Conservation (phyloP, 2,329 filamentous ascomycete species). For the Talaromyces islandicus region DNA sequence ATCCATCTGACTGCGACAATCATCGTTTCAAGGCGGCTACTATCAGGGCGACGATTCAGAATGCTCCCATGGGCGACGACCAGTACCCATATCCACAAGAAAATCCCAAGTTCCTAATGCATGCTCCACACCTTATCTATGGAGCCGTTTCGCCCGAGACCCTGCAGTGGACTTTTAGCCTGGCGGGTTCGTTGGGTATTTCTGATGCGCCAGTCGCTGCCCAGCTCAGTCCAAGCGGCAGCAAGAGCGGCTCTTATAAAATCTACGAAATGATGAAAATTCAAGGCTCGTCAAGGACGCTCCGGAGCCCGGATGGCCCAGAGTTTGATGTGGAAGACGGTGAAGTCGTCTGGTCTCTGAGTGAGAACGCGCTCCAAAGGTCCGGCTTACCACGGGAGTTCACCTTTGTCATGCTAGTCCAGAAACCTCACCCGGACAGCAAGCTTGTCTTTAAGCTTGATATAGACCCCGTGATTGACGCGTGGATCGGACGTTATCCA, state of each 20-base stretch:
- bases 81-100: slow-evolving; percentile 12
- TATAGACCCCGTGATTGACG: slow-evolving; percentile 37
- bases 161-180: slow-evolving; percentile 44
- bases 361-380: slow-evolving; percentile 44
- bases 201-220: slow-evolving; percentile 40
- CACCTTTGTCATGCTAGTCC: slow-evolving; percentile 46
- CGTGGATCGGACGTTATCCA: slow-evolving; percentile 38
- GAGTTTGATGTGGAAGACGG: slow-evolving; percentile 38
- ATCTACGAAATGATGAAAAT: slow-evolving; percentile 47
- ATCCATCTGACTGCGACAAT: slow-evolving; percentile 35
- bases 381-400: slow-evolving; percentile 47
- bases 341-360: slow-evolving; percentile 46
- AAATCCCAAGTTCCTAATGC: slow-evolving; percentile 42
- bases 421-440: slow-evolving; percentile 37
- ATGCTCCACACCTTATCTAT: slow-evolving; percentile 46
- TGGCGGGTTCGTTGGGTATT: slow-evolving; percentile 42
- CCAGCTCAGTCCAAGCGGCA: slow-evolving; percentile 37
- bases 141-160: slow-evolving; percentile 43
- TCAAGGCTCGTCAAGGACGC: slow-evolving; percentile 41
- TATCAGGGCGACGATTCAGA: slow-evolving; percentile 35
- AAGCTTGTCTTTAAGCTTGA: slow-evolving; percentile 35
- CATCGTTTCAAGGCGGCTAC: slow-evolving; percentile 46
- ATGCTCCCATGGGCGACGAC: slow-evolving; percentile 10
- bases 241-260: slow-evolving; percentile 36
- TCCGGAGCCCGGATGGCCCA: slow-evolving; percentile 28